Evolutionary conservation across 352 stramenopile species (phyloP).

Genomic region (Halophytophthora polymorphica): DNA sequence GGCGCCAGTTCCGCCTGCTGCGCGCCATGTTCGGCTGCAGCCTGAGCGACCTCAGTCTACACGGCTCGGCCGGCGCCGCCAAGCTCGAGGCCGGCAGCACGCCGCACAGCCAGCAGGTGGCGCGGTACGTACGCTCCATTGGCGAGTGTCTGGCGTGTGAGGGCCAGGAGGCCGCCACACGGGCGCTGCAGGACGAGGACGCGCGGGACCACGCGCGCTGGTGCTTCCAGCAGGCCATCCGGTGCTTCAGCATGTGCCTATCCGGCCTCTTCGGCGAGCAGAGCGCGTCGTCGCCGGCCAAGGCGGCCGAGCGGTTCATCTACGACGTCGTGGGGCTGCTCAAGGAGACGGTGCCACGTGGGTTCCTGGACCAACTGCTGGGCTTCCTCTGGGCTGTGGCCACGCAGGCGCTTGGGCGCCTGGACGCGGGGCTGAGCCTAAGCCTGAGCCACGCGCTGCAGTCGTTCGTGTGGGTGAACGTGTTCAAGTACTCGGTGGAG

Average conservation of each 20-base stretch:
- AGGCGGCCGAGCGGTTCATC: constrained; percentile 53
- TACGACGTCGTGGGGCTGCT: constrained; percentile 59
- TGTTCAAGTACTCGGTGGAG: constrained; percentile 80
- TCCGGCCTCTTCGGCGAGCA: constrained; percentile 53
- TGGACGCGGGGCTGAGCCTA: constrained; percentile 22
- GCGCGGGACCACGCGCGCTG: constrained; percentile 36
- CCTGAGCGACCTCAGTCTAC: constrained; percentile 55
- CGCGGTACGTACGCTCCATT: constrained; percentile 57
- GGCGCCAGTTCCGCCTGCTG: constrained; percentile 60
- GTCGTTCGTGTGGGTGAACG: constrained; percentile 80
- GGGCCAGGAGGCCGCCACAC: constrained; percentile 39
- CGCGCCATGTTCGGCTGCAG: constrained; percentile 67
- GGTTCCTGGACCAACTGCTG: constrained; percentile 53
- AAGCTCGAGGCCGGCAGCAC: constrained; percentile 21
- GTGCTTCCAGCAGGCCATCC: constrained; percentile 70
- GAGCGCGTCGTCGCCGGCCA: constrained; percentile 10
- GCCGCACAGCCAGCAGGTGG: constrained; percentile 27
- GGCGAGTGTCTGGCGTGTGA: constrained; percentile 66
- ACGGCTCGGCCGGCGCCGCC: constrained; percentile 26
- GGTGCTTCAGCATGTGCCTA: constrained; percentile 69
- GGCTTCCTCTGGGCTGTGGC: constrained; percentile 66
- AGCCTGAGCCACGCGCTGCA: constrained; percentile 46
- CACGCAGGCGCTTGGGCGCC: constrained; percentile 44
- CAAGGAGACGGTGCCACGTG: constrained; percentile 64
- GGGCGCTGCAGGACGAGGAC: constrained; percentile 26